Conservation (phyloP, 2,329 filamentous ascomycete species). For the Aspergillus pseudonomiae region DNA sequence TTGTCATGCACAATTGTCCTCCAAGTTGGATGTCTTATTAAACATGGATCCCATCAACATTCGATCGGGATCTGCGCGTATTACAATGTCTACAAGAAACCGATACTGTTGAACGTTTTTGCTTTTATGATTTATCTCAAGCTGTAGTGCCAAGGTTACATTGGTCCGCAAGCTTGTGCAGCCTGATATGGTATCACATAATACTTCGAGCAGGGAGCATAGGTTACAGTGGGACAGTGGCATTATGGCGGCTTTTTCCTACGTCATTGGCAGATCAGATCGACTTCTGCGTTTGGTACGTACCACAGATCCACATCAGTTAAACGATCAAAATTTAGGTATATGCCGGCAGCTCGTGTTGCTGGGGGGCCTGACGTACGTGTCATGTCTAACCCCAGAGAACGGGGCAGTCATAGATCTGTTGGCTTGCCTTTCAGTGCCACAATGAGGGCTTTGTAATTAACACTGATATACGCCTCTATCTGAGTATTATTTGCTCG, state of each 20-base stretch:
- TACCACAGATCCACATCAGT: not conserved
- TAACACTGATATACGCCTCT: not conserved
- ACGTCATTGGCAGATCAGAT: not conserved
- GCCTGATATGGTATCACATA: not conserved
- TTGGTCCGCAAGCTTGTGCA: not conserved
- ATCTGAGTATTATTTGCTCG: not conserved
- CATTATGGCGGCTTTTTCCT: not conserved
- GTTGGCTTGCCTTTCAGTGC: too few relatives aligned
- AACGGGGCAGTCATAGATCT: too few relatives aligned
- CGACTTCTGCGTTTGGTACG: not conserved
- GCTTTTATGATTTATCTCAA: not conserved
- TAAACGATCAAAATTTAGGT: not conserved
- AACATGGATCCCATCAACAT: not conserved
- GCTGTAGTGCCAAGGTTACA: not conserved
- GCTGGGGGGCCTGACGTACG: not conserved
- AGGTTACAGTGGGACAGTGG: not conserved
- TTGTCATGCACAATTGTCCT: not conserved
- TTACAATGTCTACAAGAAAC: not conserved
- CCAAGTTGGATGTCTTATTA: not conserved
- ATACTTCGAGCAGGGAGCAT: not conserved
- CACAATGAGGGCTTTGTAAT: too few relatives aligned
- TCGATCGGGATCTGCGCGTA: not conserved
- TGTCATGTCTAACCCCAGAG: not conserved
- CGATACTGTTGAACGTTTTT: not conserved
- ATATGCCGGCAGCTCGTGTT: not conserved